A percentile compares a stretch with the other conserved stretches of the same genome.
Evolutionary conservation across 768 basidiomycete species (phyloP).

Genomic region (Lactifluus volemus): DNA sequence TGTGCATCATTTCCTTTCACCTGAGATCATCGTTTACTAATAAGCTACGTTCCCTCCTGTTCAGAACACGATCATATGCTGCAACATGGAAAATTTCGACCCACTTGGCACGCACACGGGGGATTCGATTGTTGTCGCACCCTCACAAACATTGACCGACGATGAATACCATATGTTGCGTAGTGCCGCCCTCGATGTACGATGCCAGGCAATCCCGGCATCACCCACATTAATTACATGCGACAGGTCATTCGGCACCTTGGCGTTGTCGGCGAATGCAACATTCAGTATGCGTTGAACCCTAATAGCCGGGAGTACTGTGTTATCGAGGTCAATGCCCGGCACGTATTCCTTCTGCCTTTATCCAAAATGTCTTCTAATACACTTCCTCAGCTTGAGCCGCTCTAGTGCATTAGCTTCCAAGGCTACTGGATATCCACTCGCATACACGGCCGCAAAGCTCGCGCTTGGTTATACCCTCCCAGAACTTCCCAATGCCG

Average conservation of each 20-base stretch:
- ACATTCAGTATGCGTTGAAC: constrained; percentile 97
- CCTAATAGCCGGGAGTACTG: constrained; percentile 90
- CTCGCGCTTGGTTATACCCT: constrained; percentile 96
- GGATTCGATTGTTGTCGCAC: constrained; percentile 98
- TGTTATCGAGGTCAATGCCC: constrained; percentile 96
- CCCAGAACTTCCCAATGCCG: constrained; percentile 96
- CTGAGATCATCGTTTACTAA: background rate
- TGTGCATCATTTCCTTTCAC: constrained; percentile 27
- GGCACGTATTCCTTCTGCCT: constrained; percentile 35
- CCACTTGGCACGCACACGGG: constrained; percentile 98
- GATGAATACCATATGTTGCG: constrained; percentile 99
- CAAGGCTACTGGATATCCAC: constrained; percentile 97
- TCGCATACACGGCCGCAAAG: constrained; percentile 98
- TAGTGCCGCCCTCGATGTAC: constrained; percentile 90
- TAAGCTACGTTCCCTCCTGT: background rate
- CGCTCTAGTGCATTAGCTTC: constrained; percentile 94
- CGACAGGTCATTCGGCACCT: constrained; percentile 57
- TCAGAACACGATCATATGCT: constrained; percentile 98
- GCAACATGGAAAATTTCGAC: constrained; percentile 99
- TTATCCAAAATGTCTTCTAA: background rate
- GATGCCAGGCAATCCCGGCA: background rate
- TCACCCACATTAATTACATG: background rate
- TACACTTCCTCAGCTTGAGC: constrained; percentile 34
- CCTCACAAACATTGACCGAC: constrained; percentile 94
- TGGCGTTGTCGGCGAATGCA: constrained; percentile 90